Evolutionary conservation across 345 rosid species (phyloP), one percentile per base, ranked within the genome.

Genomic region (Moringa oleifera): DNA sequence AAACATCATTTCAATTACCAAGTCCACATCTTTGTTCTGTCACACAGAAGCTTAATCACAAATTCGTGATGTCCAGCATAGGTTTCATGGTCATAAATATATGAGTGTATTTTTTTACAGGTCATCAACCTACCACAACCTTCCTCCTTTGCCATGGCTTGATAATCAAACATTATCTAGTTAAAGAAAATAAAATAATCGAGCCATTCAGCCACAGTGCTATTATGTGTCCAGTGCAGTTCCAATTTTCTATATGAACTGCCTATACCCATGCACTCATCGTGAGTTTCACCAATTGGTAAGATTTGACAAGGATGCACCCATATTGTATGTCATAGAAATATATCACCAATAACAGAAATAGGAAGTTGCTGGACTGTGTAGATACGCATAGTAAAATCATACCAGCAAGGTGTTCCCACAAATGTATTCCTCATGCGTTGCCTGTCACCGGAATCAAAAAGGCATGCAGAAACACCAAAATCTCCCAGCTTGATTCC

Each of bases 391-490:
- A 46, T 37, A 25, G 22, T 25, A 63, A 63, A 31, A 72, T 25
- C 75, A 61, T 85, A 90, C 99, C 99, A 94, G 77, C 99, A 94
- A 71, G 97, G 99, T 65, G 99, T 94, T 21, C 99, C 99, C 65
- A 94, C 99, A 80, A 94, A 90, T 58, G 99, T 94, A 79, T 94
- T 94, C 81, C 99, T 85, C 79, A 83, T 78, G 31, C 99, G 91
- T 66, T 90, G 95, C 82, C 99, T 88, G 75, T 94, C 99, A 62
- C 99, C 97, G 37, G 97, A 90, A 79, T 90, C 97, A 73, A 90
- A 94, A 66, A 94, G 90, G 81, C 96, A 90, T 23, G 99, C 97
- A 28, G 97, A 90, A 67, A 94, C 99, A 46, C 99, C 99, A 68
- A 94, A 90, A 71, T 94, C 97, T 66, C 99, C 99, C 58, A 94